Evolutionary conservation across 768 basidiomycete species (phyloP), one percentile per base, ranked within the genome.

Genomic region (Pisolithus tinctorius): DNA sequence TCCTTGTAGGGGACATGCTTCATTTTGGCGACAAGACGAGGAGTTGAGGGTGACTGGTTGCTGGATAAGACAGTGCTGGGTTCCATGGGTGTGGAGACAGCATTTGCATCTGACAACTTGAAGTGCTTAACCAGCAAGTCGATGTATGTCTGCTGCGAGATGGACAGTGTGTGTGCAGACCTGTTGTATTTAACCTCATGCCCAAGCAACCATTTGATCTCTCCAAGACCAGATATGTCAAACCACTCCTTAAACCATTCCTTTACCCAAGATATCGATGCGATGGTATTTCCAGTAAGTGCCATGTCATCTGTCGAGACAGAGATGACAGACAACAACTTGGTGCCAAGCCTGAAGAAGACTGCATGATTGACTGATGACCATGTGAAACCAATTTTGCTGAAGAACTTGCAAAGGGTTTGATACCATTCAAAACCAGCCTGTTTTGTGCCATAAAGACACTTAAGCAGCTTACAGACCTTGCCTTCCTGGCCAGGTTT

Each of bases 371-470:
- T 31, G 3, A 47, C 45, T 7, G 49, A 17, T 34, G 53, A 40
- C 13, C 29, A 7, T 4, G 29, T 54, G 45, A 50, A 54, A 1
- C 50, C 38, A 4, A 54, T 50, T 14, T 47, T 7, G n/a, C 17
- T 4, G 17, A 54, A 51, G 23, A 41, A 51, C 11, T 42, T 16
- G 2, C n/a, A 16, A 13, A 53, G 52, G 3, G 30, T 49, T 38
- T 49, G n/a, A n/a, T 65, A 62, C 61, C 63, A 67, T 6, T 38
- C n/a, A 9, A 44, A 50, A 6, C 60, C 58, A 1, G 55, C 53
- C 43, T 68, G 67, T 39, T 63, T 65, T 3, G 69, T 48, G n/a
- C 70, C 64, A 52, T 70, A 70, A 2, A 71, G 52, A 6, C 57
- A 55, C 44, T 66, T 64, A 26, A 42, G 45, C 8, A 71, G 57